phyloP scores from a whole-genome alignment of 2,329 filamentous ascomycete species.

The Botrytis byssoidea region DNA sequence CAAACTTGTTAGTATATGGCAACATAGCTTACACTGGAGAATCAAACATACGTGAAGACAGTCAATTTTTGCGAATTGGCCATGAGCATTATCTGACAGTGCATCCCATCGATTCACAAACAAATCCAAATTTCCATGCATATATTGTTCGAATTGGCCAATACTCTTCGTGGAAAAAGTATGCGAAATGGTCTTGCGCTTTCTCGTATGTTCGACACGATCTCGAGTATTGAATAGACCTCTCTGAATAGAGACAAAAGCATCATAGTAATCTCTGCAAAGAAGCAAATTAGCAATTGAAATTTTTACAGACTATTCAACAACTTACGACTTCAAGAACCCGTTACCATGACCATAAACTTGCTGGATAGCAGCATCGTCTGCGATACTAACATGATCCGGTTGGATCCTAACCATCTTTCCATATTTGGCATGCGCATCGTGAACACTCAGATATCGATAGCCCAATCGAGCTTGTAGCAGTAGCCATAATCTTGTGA shows the following conservation, averaged over 20 bases:
- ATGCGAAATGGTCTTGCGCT: constrained; percentile 84
- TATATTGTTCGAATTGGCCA: constrained; percentile 84
- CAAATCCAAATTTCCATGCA: constrained; percentile 72
- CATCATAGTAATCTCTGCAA: constrained; percentile 80
- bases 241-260: constrained; percentile 81
- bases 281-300: neutral
- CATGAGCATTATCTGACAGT: constrained; percentile 46
- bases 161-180: constrained; percentile 83
- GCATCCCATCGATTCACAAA: constrained; percentile 72
- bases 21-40: neutral
- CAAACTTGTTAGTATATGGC: neutral
- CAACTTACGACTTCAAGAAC: constrained; percentile 63
- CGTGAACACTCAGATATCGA: constrained; percentile 64
- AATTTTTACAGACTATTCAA: neutral
- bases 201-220: constrained; percentile 76
- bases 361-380: constrained; percentile 70
- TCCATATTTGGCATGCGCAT: constrained; percentile 69
- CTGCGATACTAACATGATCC: constrained; percentile 78
- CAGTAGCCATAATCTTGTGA: constrained; percentile 81
- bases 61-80: constrained; percentile 62
- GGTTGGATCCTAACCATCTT: constrained; percentile 82
- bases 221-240: constrained; percentile 88
- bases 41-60: constrained; percentile 53
- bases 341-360: constrained; percentile 82
- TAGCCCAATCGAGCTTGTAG: constrained; percentile 62